Percentiles rank a stretch among this genome's conserved stretches.
phyloP scores from a whole-genome alignment of 2,329 filamentous ascomycete species.

The Sporothrix inflata region DNA sequence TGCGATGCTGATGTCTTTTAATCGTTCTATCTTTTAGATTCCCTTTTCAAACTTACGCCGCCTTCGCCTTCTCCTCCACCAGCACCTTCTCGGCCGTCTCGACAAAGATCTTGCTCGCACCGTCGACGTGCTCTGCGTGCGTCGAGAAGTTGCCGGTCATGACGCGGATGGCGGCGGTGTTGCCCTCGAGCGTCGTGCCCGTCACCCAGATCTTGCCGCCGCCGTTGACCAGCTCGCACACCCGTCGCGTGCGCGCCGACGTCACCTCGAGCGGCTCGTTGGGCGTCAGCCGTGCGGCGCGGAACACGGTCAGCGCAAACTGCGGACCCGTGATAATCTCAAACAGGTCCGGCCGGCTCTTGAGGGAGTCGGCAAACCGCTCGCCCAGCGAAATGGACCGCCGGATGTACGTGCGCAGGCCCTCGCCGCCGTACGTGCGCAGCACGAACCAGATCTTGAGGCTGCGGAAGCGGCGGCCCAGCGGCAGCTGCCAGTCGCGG shows the following conservation, averaged over 20 bases:
- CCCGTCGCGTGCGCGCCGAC: constrained; percentile 66
- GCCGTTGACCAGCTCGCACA: constrained; percentile 75
- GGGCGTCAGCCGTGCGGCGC: constrained; percentile 53
- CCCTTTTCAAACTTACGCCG: not conserved
- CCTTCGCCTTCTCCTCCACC: constrained; percentile 29
- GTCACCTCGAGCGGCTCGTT: constrained; percentile 39
- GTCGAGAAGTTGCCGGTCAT: constrained; percentile 72
- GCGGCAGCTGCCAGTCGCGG: constrained; percentile 94
- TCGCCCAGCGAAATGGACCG: constrained; percentile 71
- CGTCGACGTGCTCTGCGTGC: constrained; percentile 72
- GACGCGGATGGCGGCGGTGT: constrained; percentile 75
- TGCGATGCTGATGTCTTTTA: not conserved
- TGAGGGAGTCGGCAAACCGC: constrained; percentile 65
- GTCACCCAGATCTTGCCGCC: constrained; percentile 82
- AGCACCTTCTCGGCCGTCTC: constrained; percentile 62
- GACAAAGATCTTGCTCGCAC: constrained; percentile 75
- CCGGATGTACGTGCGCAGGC: constrained; percentile 73
- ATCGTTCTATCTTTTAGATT: not conserved
- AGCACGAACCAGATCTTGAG: constrained; percentile 97
- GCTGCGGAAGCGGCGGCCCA: constrained; percentile 83
- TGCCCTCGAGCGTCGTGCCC: constrained; percentile 69
- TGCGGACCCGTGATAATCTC: constrained; percentile 71
- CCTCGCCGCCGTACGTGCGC: constrained; percentile 72
- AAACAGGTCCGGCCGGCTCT: constrained; percentile 61
- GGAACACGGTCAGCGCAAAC: constrained; percentile 80